Evolutionary conservation across 2,329 filamentous ascomycete genomes (phyloP), one percentile per base, ranked within the genome.

Genomic region (Bisporella sp.): DNA sequence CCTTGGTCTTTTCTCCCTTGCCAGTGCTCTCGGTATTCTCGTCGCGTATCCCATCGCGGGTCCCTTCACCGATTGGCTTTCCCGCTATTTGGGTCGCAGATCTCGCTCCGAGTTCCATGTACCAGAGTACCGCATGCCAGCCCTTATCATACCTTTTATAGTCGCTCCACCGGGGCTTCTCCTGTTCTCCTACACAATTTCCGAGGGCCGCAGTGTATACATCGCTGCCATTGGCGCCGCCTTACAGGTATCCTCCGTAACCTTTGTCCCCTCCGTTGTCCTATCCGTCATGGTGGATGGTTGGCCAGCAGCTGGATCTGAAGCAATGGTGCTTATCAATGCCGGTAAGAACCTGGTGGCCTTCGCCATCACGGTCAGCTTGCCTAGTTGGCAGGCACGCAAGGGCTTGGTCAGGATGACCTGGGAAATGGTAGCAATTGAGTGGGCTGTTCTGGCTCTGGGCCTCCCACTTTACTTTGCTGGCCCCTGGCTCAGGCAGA

Each of bases 91-190:
- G 46, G 59, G 63, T n/a, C 60, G 54, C 35, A 61, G 65, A 39
- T 21, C 21, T 21, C 66, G 68, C 48, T 57, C 58, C 39, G 62
- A 64, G 30, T 47, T 67, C 30, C 67, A 70, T 53, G 64, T 69
- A 46, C 69, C 69, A 21, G 67, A 71, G 49, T 65, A 69, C 55
- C 63, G 68, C 31, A 58, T 72, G 2, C 65, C 69, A 2, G 63
- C 67, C 2, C 61, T 72, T 1, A 59, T 68, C 29, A 54, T 71
- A 8, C 69, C 69, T 5, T 64, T 70, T 42, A 41, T 68, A n/a
- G 46, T 67, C 33, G 64, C 61, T n/a, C 62, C 66, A 4, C 45
- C 59, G 4, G 66, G 66, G 6, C 59, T 68, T 2, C 54, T 67
- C 29, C 56, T 68, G n/a, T 66, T 64, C 42, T 61, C 63, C 33